Base-by-base conservation (phyloP, 257 asterid species). In the Nicotiana otophora region DNA sequence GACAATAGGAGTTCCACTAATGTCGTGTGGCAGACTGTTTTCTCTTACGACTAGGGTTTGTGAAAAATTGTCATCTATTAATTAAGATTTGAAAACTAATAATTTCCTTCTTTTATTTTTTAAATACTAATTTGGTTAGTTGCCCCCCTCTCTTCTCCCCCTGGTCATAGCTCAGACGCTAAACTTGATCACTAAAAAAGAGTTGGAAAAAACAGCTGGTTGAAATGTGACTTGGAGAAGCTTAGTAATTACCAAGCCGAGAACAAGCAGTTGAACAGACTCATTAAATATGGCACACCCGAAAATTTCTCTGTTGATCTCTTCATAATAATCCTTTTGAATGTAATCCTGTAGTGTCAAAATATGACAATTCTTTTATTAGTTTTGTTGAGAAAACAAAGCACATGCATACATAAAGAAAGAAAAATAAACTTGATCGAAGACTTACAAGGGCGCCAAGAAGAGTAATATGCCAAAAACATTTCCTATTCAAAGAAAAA, bases 391-490 rank as follows among this genome's bases (percentile, higher is more conserved):
- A 42, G 3, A 10, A 2, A 42, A 20, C 4, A 39, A 39, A 2
- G 10, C 23, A 74, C 36, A 46, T 46, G 78, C 78, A 23, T 14
- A 3, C 36, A 34, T 2, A 8, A 80, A 9, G 31, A 15, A 31
- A 78, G 64, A 48, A n/a, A 57, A 1, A 39, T 11, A 67, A 16
- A 63, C 11, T 63, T 80, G 39, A 14, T 7, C 4, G 1, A 46
- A 46, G 23, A 74, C 92, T 89, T 86, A 95, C 98, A 87, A 64
- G 36, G 98, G 98, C 4, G 98, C 88, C 87, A 95, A 72, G 92
- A 93, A 93, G 81, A 95, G 89, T 58, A 92, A 93, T 84, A 95
- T 85, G 9, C 96, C 98, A 79, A 89, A 86, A 58, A 89, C 91
- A 86, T 95, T 92, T 78, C 97, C 97, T 93, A 88, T 67, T 16